phyloP scores from a whole-genome alignment of 73 alveolate species.

The Tetrahymena borealis region DNA sequence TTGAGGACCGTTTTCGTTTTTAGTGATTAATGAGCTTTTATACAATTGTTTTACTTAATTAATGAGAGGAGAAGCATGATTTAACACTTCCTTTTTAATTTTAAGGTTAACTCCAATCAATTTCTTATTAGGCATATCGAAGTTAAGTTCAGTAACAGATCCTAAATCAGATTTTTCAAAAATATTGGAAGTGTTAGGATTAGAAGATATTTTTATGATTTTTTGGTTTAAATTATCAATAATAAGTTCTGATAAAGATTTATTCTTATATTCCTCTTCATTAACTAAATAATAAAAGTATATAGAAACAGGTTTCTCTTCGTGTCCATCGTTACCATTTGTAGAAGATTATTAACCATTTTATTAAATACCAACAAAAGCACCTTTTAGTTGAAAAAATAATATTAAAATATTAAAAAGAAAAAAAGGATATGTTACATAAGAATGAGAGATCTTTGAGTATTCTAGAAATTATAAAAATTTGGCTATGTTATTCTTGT shows the following conservation, averaged over 20 bases:
- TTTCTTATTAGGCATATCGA: background rate
- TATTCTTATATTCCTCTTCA: background rate
- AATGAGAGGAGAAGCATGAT: background rate
- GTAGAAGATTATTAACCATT: background rate
- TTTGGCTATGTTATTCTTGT: background rate
- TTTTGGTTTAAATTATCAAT: background rate
- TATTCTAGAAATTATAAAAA: background rate
- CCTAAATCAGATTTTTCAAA: background rate
- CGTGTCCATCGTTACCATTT: background rate
- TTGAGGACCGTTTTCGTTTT: background rate
- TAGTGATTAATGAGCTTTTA: background rate
- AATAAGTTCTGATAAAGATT: background rate
- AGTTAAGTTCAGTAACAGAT: background rate
- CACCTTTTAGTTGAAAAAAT: background rate
- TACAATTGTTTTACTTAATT: background rate
- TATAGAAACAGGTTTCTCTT: background rate
- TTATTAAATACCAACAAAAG: background rate
- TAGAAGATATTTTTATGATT: background rate
- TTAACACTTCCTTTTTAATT: background rate
- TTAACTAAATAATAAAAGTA: background rate
- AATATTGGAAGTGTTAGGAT: background rate
- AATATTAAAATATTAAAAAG: background rate
- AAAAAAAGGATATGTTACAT: background rate
- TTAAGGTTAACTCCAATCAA: background rate
- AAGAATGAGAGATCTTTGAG: background rate